Base-by-base conservation (phyloP, 2,329 filamentous ascomycete species). In the Curvularia verruculosa region DNA sequence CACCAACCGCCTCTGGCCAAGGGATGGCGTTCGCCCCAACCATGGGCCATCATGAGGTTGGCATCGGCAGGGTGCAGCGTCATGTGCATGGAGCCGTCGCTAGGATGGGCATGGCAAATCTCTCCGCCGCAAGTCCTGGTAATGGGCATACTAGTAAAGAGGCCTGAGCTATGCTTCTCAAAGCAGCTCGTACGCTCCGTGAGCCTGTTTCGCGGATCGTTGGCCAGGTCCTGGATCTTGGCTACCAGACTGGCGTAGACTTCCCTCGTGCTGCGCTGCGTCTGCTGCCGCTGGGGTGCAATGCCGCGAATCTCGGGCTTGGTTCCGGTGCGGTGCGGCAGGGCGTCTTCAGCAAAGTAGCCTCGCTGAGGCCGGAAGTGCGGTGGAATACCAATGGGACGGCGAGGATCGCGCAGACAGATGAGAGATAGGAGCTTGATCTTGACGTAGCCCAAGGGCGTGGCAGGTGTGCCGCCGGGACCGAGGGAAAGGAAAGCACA, bases 41-140 rank as follows among this genome's bases (percentile, higher is more conserved):
- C 90, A 60, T 86, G 87, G 64, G 87, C 83, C 23, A 96, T 78
- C 18, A 95, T 83, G 49, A 88, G 80, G 66, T 82, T 85, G 49
- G 89, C 90, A 71, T 96, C 92, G 40, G 88, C 84, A 0, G 91
- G 90, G 69, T 95, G 91, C 50, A 96, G 81, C 47, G 87, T 90
- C 78, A 95, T 81, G 75, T 96, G 92, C 83, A 95, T 81, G 3
- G 87, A 89, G 59, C 89, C 85, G 64, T 95, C 91, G 23, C 83
- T 87, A 47, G 87, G 85, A 75, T 96, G 92, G 10, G 91, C 85
- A 73, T 96, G 92, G 67, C 86, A 89, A 41, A 96, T 84, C 77
- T 96, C 92, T n/a, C 91, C 91, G 64, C 88, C 85, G 66, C 89
- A 91, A 10, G 87, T 90, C 28, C 85, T 84, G 70, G 89, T 89